Conservation (phyloP, 352 stramenopile genomes). For the Pythium brachiatum region DNA sequence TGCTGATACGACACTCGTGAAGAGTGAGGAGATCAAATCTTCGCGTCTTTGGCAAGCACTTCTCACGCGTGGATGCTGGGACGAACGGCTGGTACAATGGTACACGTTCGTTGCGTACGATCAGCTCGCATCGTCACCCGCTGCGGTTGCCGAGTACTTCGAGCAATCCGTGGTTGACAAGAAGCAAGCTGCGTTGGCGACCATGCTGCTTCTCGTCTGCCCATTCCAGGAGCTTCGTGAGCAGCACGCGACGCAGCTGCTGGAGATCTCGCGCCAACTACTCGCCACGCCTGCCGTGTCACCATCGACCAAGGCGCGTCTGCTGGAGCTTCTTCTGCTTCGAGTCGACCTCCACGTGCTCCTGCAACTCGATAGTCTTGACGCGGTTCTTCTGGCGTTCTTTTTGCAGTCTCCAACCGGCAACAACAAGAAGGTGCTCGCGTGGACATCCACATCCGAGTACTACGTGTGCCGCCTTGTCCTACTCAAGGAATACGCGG, state of each 20-base stretch:
- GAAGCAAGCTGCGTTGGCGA: slow-evolving; percentile 24
- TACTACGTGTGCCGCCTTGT: slow-evolving; percentile 73
- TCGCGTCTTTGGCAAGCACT: slow-evolving; percentile 35
- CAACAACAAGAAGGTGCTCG: slow-evolving; percentile 7
- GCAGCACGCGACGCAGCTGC: slow-evolving; percentile 32
- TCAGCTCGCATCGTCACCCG: slow-evolving; percentile 28
- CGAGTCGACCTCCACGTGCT: slow-evolving; percentile 52
- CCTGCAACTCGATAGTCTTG: slow-evolving; percentile 35
- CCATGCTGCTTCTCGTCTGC: slow-evolving; percentile 56
- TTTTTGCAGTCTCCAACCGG: slow-evolving; percentile 19
- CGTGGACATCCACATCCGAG: slow-evolving; percentile 61
- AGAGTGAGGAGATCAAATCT: neutral
- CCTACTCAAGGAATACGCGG: slow-evolving; percentile 38
- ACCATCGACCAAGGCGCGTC: slow-evolving; percentile 14
- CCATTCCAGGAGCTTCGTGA: slow-evolving; percentile 51
- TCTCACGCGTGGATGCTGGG: slow-evolving; percentile 48
- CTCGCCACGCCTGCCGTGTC: slow-evolving; percentile 10
- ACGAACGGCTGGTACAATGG: slow-evolving; percentile 44
- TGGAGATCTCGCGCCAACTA: slow-evolving; percentile 17
- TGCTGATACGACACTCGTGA: neutral
- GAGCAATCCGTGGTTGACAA: slow-evolving; percentile 34
- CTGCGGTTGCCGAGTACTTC: slow-evolving; percentile 39
- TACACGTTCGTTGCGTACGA: slow-evolving; percentile 49
- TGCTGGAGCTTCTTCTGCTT: slow-evolving; percentile 60
- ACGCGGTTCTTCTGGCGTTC: slow-evolving; percentile 40